phyloP scores from a whole-genome alignment of 2,329 filamentous ascomycete species.

The Nectriaceae sp. region DNA sequence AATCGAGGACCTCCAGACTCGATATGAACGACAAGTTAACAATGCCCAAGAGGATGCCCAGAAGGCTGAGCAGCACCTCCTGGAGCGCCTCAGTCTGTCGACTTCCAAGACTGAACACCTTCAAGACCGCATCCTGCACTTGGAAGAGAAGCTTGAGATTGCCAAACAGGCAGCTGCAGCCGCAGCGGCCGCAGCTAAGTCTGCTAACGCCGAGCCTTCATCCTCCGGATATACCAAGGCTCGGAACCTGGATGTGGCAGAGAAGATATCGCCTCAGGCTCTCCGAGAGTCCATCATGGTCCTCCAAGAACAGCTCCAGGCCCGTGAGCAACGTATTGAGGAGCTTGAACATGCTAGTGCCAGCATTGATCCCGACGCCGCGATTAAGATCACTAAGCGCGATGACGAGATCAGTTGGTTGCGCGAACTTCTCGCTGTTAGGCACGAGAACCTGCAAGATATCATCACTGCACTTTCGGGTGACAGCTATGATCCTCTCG shows the following conservation, averaged over 20 bases:
- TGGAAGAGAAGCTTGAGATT: constrained; percentile 90
- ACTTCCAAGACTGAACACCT: constrained; percentile 84
- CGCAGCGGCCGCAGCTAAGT: constrained; percentile 74
- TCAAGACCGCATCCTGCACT: constrained; percentile 78
- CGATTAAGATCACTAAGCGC: constrained; percentile 82
- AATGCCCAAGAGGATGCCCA: constrained; percentile 81
- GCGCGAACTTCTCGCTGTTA: constrained; percentile 86
- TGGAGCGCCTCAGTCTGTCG: constrained; percentile 79
- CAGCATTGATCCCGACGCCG: constrained; percentile 73
- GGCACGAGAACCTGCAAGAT: constrained; percentile 88
- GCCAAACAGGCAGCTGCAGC: constrained; percentile 84
- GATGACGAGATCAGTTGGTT: constrained; percentile 96
- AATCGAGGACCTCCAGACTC: constrained; percentile 72
- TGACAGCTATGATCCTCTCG: constrained; percentile 74
- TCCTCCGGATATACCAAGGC: not conserved
- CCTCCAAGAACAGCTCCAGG: constrained; percentile 93
- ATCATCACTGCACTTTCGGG: constrained; percentile 79
- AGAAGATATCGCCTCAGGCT: constrained; percentile 92
- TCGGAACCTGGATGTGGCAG: constrained; percentile 59
- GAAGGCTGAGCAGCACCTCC: constrained; percentile 74
- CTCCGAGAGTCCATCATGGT: constrained; percentile 95
- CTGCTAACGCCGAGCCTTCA: constrained; percentile 45
- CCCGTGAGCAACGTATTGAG: constrained; percentile 88
- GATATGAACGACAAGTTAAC: constrained; percentile 72
- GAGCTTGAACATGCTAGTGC: constrained; percentile 74